Conservation (phyloP, 2,329 filamentous ascomycete genomes). For the Grosmannia serpens region DNA sequence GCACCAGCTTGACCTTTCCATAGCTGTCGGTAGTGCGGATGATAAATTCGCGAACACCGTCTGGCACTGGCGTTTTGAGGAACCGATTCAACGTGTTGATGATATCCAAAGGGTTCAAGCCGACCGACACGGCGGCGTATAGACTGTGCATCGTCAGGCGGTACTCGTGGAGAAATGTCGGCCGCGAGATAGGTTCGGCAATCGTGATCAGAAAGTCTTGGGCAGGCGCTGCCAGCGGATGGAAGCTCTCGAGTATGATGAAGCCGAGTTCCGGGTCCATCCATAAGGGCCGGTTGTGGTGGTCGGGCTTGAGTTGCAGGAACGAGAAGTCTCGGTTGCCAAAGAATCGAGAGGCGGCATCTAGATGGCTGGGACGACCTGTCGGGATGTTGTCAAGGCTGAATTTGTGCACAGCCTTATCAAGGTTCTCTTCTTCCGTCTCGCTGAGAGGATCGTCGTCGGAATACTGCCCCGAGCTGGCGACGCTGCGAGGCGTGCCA, state of each 20-base stretch:
- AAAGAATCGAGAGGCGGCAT: constrained; percentile 21
- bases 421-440: constrained; percentile 40
- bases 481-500: constrained; percentile 46
- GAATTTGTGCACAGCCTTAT: constrained; percentile 50
- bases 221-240: constrained; percentile 71
- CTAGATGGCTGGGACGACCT: constrained; percentile 10
- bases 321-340: constrained; percentile 60
- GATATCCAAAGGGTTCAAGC: constrained; percentile 80
- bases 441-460: constrained; percentile 40
- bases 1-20: constrained; percentile 87
- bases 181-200: constrained; percentile 82
- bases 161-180: constrained; percentile 89
- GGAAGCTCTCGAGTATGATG: constrained; percentile 92
- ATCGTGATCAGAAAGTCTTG: constrained; percentile 95
- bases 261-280: constrained; percentile 78
- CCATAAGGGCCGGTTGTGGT: constrained; percentile 83
- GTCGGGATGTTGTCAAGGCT: constrained; percentile 31
- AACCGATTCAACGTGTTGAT: constrained; percentile 79
- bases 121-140: constrained; percentile 90
- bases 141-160: constrained; percentile 82
- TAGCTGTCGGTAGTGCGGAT: constrained; percentile 71
- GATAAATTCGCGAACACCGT: constrained; percentile 71
- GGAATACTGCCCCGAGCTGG: constrained; percentile 39
- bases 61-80: constrained; percentile 76
- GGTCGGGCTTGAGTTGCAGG: constrained; percentile 74